Base-by-base conservation (phyloP, 75 land plant species). In the Selaginella moellendorffii region DNA sequence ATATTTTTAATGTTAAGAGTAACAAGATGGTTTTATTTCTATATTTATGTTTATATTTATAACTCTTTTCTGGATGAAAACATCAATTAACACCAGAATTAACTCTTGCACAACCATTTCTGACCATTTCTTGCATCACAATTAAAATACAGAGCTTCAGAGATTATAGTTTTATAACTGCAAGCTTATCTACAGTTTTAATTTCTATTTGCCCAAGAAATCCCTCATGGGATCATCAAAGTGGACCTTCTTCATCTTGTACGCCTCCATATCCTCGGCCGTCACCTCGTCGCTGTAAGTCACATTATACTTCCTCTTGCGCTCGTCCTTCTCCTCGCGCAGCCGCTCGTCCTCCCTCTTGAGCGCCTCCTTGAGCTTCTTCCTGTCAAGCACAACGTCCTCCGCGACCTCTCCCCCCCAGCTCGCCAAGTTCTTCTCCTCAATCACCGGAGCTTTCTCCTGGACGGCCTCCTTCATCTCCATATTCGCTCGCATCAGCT, bases 161-260 rank as follows among this genome's bases (percentile, higher is more conserved):
- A n/a, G n/a, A n/a, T n/a, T n/a, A n/a, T n/a, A n/a, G n/a, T n/a
- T n/a, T n/a, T n/a, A n/a, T n/a, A n/a, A n/a, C n/a, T n/a, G n/a
- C n/a, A n/a, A n/a, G n/a, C n/a, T n/a, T n/a, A n/a, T n/a, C n/a
- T n/a, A n/a, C n/a, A n/a, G n/a, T n/a, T n/a, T n/a, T n/a, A n/a
- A n/a, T n/a, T n/a, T 36, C 14, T 36, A 36, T 14, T 36, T 36
- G 46, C 46, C 46, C 14, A 36, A 36, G 36, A 91, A 85, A 51
- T 87, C 97, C 51, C 85, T 91, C 97, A 91, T 91, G 10, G 97
- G 97, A 64, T 91, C 93, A 64, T 87, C 97, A 67, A 79, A 81
- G 63, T 85, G 93, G 26, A 88, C 75, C 66, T 64, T 91, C 79
- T 91, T 91, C 89, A 91, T 85, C 52, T 93, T 71, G 54, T 81